Conservation (phyloP, 306 rosid species). For the Nissolia schottii region DNA sequence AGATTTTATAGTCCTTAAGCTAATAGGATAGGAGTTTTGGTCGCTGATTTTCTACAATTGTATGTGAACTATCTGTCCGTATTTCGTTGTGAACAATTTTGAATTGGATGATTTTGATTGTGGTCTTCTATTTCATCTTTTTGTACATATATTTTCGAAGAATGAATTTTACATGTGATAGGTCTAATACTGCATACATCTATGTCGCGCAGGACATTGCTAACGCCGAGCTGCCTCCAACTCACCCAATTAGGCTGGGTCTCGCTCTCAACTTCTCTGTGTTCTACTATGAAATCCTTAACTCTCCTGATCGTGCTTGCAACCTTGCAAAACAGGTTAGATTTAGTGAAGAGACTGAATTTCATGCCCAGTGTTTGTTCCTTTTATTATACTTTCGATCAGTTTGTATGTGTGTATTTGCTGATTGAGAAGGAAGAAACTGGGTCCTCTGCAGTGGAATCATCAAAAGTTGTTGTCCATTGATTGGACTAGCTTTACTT, state of each 20-base stretch:
- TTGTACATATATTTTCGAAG: not conserved
- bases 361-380: not conserved
- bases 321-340: slow-evolving; percentile 95
- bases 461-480: not conserved
- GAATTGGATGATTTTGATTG: not conserved
- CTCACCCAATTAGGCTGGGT: slow-evolving; percentile 97
- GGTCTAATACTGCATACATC: not conserved
- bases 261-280: slow-evolving; percentile 96
- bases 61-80: not conserved
- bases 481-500: not conserved
- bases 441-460: not conserved
- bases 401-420: not conserved
- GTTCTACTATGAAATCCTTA: slow-evolving; percentile 91
- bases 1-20: not conserved
- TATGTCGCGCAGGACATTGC: slow-evolving; percentile 74
- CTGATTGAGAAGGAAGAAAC: not conserved
- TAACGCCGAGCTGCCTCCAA: slow-evolving; percentile 81
- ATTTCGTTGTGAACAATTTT: not conserved
- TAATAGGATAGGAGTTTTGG: not conserved
- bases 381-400: not conserved
- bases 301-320: slow-evolving; percentile 99
- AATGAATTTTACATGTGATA: not conserved
- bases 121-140: not conserved
- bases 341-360: not conserved
- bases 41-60: not conserved